These are phyloP conservation scores for Cyclotella atomus DNA, from an alignment of 108 stramenopile species.

Conservation along the genomic window DNA sequence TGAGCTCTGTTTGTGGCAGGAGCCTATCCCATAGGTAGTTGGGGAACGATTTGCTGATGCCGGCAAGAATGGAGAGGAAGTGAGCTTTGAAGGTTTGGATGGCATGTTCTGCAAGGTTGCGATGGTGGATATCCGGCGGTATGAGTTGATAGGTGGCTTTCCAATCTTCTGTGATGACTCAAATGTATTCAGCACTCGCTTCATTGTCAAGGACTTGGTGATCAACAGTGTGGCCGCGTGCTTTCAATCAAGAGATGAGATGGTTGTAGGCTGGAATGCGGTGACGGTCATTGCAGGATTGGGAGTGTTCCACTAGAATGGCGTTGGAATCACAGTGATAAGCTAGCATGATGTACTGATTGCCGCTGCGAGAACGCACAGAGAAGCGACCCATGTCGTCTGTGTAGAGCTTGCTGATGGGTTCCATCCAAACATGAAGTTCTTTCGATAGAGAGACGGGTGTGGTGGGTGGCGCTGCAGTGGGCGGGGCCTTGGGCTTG, in stretches of 20 bases:
- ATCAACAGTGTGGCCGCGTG: neutral
- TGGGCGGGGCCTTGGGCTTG: conserved; percentile 16
- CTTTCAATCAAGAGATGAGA: conserved; percentile 6
- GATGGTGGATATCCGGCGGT: conserved; percentile 42
- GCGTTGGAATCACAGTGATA: conserved; percentile 9
- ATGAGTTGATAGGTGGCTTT: conserved; percentile 37
- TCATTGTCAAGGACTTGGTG: conserved; percentile 20
- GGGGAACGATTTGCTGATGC: conserved; percentile 42
- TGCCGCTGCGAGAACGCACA: neutral
- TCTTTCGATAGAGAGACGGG: neutral
- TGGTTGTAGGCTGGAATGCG: conserved; percentile 4
- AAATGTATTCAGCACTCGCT: conserved; percentile 1
- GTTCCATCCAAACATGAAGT: neutral
- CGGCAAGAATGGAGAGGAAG: conserved; percentile 46
- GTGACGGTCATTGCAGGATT: conserved; percentile 2
- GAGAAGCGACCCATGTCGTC: conserved; percentile 12
- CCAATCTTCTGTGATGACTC: conserved; percentile 10
- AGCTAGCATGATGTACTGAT: conserved; percentile 17
- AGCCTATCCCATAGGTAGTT: conserved; percentile 37
- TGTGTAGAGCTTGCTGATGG: conserved; percentile 21
- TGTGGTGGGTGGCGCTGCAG: neutral
- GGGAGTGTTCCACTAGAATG: conserved; percentile 10
- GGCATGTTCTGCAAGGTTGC: conserved; percentile 56
- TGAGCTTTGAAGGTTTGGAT: conserved; percentile 59
- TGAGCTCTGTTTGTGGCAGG: conserved; percentile 44